Evolutionary conservation across 169 alveolate genomes (phyloP), one percentile per base, ranked within the genome.

Genomic region (Eimeria falciformis): DNA sequence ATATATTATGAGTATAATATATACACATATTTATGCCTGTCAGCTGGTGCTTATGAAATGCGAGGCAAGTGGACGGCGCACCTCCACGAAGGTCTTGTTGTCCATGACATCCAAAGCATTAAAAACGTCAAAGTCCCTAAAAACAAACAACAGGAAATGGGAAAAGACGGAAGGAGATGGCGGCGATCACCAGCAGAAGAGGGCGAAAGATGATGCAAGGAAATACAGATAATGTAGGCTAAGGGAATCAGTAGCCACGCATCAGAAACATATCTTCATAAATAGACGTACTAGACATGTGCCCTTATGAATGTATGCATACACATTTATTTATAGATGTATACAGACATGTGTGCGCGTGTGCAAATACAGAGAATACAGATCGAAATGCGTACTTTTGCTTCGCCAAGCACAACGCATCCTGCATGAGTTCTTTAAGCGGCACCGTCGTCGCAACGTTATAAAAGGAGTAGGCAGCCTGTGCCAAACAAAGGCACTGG

Each of bases 91-190:
- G 68, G 95, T 89, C 33, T 93, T 92, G 95, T 99, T 99, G 53
- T 98, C 99, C 99, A 98, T 98, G 73, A 99, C 97, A 93, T 98
- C 99, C 75, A 98, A 94, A 25, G 99, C 99, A 95, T 98, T 99
- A 96, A 97, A 98, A 4, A 98, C 99, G 94, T 99, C 99, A 87
- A 97, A 98, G 62, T 96, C 97, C 71, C 97, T 95, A 90, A 55
- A 53, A 27, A 84, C 5, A 50, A 45, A 17, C 11, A n/a, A n/a
- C n/a, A n/a, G 25, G 85, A 45, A 23, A 78, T 17, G 25, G 25
- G 45, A 50, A 50, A 14, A 50, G 14, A 14, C 62, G 14, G 62
- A 11, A 7, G 7, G 62, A 50, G n/a, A 50, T 50, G 62, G 62
- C 7, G 7, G 62, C 14, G 23, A 6, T 25, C 17, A 45, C 79